These are phyloP conservation scores for Pythium oligandrum DNA, from an alignment of 352 stramenopile species.

Conservation along the genomic window DNA sequence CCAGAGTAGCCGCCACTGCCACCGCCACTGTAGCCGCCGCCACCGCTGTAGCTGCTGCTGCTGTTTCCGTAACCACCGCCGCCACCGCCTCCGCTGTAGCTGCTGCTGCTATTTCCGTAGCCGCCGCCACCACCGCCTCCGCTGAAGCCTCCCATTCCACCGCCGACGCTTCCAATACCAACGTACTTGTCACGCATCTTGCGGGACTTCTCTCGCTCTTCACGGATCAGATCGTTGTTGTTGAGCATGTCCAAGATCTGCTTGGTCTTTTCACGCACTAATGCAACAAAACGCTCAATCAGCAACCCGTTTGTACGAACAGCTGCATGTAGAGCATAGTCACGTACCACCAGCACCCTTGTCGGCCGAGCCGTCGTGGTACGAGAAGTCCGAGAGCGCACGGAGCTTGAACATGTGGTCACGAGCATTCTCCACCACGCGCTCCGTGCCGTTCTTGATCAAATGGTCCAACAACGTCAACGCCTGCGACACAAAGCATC, in stretches of 20 bases:
- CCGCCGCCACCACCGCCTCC: slow-evolving; percentile 8
- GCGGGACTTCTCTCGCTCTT: slow-evolving; percentile 83
- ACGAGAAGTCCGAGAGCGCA: slow-evolving; percentile 84
- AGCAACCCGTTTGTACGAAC: no score
- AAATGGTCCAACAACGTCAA: slow-evolving; percentile 96
- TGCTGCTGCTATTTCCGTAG: slow-evolving; percentile 26
- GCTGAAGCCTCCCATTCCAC: slow-evolving; percentile 12
- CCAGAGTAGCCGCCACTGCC: slow-evolving; percentile 14
- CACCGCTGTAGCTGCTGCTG: slow-evolving; percentile 25
- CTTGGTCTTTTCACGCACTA: slow-evolving; percentile 88
- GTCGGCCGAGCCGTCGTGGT: slow-evolving; percentile 83
- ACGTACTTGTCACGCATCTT: slow-evolving; percentile 87
- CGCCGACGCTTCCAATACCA: slow-evolving; percentile 65
- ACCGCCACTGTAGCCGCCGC: slow-evolving; percentile 19
- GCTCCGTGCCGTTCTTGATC: slow-evolving; percentile 97
- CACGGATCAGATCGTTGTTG: slow-evolving; percentile 85
- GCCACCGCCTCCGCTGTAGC: slow-evolving; percentile 33
- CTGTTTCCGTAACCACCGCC: slow-evolving; percentile 25
- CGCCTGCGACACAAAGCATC: slow-evolving; percentile 20
- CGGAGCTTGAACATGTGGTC: slow-evolving; percentile 93
- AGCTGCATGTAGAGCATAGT: background rate
- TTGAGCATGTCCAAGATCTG: slow-evolving; percentile 85
- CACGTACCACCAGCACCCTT: slow-evolving; percentile 74
- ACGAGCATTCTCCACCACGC: slow-evolving; percentile 95
- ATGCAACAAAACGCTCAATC: background rate